Evolutionary conservation across 345 rosid genomes (phyloP), one percentile per base, ranked within the genome.

Genomic region (Citrus cavaleriei): DNA sequence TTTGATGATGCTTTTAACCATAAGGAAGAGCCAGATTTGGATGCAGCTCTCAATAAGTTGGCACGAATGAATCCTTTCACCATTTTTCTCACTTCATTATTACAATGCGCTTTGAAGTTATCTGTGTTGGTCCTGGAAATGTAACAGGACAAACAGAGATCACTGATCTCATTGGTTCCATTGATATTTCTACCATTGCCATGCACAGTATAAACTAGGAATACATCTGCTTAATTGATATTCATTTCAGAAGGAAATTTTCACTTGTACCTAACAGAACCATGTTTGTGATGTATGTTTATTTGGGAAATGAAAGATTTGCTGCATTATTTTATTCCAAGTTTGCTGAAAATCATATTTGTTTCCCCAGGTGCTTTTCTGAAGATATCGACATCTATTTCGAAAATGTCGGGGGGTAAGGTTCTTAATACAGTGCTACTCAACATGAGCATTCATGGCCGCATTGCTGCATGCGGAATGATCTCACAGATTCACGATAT

Each of bases 351-450:
- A 19, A 30, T 57, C 49, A 58, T 25, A 59, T 58, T 70, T 71
- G 54, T 14, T 37, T 76, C 9, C 6, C 28, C 80, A 88, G 94
- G 81, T 88, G 54, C 81, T 90, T 88, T 66, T 89, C 93, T 28
- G 79, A 87, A 81, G 92, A 91, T 57, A 90, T 91, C 4, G 92
- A 88, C 71, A 85, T 90, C 63, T 91, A 90, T 66, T 90, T 87
- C 7, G 90, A 88, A 59, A 90, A 91, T 65, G 95, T 90, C 13
- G 93, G 93, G 2, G 93, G 93, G 5, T 37, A 37, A 37, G 9
- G 1, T 37, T 2, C 40, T 37, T 37, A 1, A 37, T 37, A 1
- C 40, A 37, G 9, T 0, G 8, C 40, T 6, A 37, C 8, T 37
- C 8, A 0, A 37, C 9, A 37, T 37, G 40, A 37, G 40, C 9